Percentiles rank a stretch among this genome's conserved stretches.
Conservation (phyloP, 176 grass and related monocot genomes). For the Ampelocalamus luodianensis region DNA sequence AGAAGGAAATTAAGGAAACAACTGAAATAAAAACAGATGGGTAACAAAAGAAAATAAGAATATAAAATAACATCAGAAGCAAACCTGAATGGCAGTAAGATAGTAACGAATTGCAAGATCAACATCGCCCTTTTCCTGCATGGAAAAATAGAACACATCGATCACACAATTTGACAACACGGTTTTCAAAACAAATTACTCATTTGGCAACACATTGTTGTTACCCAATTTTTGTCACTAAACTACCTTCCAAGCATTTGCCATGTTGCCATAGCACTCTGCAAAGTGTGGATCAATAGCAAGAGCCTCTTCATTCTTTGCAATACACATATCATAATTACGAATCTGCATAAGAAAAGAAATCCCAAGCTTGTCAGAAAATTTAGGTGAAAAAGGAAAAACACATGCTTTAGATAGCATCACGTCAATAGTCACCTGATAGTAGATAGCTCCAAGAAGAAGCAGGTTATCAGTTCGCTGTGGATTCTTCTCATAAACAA, state of each 20-base stretch:
- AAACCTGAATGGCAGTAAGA: slow-evolving; percentile 90
- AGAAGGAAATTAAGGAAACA: neutral
- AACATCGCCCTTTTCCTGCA: slow-evolving; percentile 91
- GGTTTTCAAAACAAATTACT: neutral
- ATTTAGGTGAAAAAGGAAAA: neutral
- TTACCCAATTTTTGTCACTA: neutral
- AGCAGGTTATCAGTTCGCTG: slow-evolving; percentile 72
- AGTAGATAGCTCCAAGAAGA: slow-evolving; percentile 82
- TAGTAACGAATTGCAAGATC: slow-evolving; percentile 94
- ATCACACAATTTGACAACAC: slow-evolving; percentile 4
- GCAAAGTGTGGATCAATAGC: slow-evolving; percentile 89
- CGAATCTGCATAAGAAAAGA: slow-evolving; percentile 60
- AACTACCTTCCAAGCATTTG: slow-evolving; percentile 99
- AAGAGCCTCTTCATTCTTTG: slow-evolving; percentile 97
- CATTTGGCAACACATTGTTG: neutral
- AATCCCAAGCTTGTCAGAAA: slow-evolving; percentile 12
- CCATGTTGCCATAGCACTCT: slow-evolving; percentile 99
- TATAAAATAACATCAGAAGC: slow-evolving; percentile 18
- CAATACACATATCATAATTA: slow-evolving; percentile 89
- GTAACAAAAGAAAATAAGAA: slow-evolving; percentile 1
- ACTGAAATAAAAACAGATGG: neutral
- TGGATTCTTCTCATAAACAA: slow-evolving; percentile 60
- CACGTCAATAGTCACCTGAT: slow-evolving; percentile 62
- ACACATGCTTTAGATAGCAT: neutral
- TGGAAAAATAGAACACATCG: slow-evolving; percentile 18